phyloP scores from a whole-genome alignment of 495 filamentous ascomycete species.

The Trichoderma virens region DNA sequence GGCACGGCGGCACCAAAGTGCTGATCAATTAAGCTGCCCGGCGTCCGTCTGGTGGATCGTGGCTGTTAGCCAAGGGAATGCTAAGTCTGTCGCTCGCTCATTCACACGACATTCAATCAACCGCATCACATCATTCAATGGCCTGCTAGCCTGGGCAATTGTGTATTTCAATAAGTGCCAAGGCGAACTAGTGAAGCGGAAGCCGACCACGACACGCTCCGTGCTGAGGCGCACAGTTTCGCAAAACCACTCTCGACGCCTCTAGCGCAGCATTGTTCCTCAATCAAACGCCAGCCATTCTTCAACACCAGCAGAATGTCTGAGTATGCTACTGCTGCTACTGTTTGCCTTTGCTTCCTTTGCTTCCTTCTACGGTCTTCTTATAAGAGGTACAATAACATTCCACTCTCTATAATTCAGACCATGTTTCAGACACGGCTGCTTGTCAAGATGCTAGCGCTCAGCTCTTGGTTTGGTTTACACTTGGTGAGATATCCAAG shows the following conservation, averaged over 20 bases:
- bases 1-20: not conserved
- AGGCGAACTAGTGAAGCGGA: not conserved
- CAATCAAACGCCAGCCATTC: not conserved
- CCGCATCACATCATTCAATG: conserved; percentile 1
- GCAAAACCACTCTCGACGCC: not conserved
- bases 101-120: not conserved
- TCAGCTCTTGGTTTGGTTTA: no score
- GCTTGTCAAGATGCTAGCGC: no score
- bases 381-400: no score
- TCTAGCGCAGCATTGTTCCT: not conserved
- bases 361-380: not conserved
- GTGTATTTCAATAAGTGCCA: conserved; percentile 2
- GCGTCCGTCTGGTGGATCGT: conserved; percentile 1
- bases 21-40: no score
- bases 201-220: not conserved
- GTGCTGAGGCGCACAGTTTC: not conserved
- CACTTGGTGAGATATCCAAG: no score
- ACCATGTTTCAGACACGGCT: no score
- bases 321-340: not conserved
- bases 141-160: not conserved
- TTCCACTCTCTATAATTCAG: not conserved
- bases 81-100: not conserved
- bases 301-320: not conserved
- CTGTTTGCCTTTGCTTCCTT: not conserved
- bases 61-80: not conserved